A percentile compares a stretch with the other conserved stretches of the same genome.
Evolutionary conservation across 2,329 filamentous ascomycete species (phyloP).

Genomic region (Dactylellina parvicollis): DNA sequence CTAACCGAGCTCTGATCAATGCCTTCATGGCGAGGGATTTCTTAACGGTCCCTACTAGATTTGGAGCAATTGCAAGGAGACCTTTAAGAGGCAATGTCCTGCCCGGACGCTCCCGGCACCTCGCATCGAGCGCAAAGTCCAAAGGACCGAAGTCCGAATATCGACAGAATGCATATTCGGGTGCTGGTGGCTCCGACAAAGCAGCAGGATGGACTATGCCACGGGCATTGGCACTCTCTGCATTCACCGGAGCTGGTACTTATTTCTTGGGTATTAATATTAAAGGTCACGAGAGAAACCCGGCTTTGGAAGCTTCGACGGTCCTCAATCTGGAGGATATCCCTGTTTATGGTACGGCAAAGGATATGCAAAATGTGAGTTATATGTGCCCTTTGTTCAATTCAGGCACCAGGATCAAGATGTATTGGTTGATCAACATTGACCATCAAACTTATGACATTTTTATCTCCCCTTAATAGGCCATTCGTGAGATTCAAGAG

Average conservation of each 20-base stretch:
- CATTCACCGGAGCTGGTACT: slow-evolving; percentile 52
- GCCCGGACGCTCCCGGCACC: slow-evolving; percentile 13
- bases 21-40: slow-evolving; percentile 45
- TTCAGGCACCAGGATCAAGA: background rate
- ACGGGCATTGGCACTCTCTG: slow-evolving; percentile 45
- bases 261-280: slow-evolving; percentile 53
- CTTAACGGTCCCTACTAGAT: slow-evolving; percentile 10
- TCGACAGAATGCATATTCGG: slow-evolving; percentile 9
- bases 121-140: slow-evolving; percentile 30
- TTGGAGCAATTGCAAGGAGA: slow-evolving; percentile 14
- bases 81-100: slow-evolving; percentile 17
- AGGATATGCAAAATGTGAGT: slow-evolving; percentile 56
- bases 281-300: slow-evolving; percentile 36
- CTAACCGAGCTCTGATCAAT: slow-evolving; percentile 51
- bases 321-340: slow-evolving; percentile 51
- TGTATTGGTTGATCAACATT: background rate
- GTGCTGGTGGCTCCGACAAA: slow-evolving; percentile 6
- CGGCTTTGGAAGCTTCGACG: slow-evolving; percentile 50
- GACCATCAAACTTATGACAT: background rate
- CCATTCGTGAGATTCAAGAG: slow-evolving; percentile 68
- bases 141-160: slow-evolving; percentile 17
- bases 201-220: slow-evolving; percentile 47
- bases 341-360: slow-evolving; percentile 54
- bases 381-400: background rate
- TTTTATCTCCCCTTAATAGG: slow-evolving; percentile 61